Evolutionary conservation across 768 basidiomycete species (phyloP), one percentile per base, ranked within the genome.

Genomic region (Paxillus involutus): DNA sequence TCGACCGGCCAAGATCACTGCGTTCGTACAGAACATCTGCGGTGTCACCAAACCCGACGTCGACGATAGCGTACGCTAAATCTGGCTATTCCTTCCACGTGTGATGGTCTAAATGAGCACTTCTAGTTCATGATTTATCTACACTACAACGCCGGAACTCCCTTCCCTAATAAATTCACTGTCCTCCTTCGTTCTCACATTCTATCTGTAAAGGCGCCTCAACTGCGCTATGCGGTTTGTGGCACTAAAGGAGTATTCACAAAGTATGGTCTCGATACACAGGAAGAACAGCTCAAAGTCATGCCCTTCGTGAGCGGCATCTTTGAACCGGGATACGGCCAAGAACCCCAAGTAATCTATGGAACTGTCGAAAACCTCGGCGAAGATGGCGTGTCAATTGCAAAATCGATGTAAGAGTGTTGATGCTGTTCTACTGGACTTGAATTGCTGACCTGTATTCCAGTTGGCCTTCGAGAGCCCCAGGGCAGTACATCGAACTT

Each of bases 261-360:
- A 53, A 94, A 96, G 70, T 80, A 78, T 62, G 91, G 91, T 6
- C 67, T 90, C 19, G 91, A 93, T 67, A 72, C 83, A 3, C 91
- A 94, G 65, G 92, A 94, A 71, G 83, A 84, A 48, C 85, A 89
- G 58, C 79, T 92, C 47, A 85, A 84, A 63, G 75, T 67, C 11
- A 80, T 85, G 47, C 63, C 78, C 9, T 68, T 73, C 5, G 80
- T 82, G 24, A 67, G 62, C 14, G 74, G 69, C 11, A 81, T 82
- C 39, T 64, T 79, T 56, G 73, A 74, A 43, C 56, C 70, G 4
- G 65, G 66, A 26, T 87, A 81, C 59, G 90, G 88, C 11, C 70
- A 70, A 53, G 88, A 89, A 67, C 82, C 85, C 3, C 78, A 84
- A 63, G 73, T 74, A 37, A 73, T 86, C 52, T 84, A 82, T 76